phyloP scores from a whole-genome alignment of 257 asterid genomes.

The Ehretia macrophylla region DNA sequence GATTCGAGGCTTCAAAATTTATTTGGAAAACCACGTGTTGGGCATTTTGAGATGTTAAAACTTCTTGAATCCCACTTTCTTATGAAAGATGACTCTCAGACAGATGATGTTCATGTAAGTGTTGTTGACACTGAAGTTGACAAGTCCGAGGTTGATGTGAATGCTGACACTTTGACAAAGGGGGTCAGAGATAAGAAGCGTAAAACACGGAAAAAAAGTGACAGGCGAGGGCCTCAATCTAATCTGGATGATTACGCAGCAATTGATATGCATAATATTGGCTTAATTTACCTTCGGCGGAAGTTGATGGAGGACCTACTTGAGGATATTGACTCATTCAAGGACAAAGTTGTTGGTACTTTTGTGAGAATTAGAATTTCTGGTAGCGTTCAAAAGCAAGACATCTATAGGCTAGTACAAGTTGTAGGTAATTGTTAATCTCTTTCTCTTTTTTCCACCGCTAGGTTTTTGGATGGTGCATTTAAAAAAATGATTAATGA shows the following conservation, averaged over 20 bases:
- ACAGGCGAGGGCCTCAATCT: slow-evolving; percentile 59
- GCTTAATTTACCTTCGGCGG: slow-evolving; percentile 74
- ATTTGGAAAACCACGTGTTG: slow-evolving; percentile 93
- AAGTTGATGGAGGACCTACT: slow-evolving; percentile 96
- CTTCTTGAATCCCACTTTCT: slow-evolving; percentile 94
- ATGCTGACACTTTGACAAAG: slow-evolving; percentile 43
- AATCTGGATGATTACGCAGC: slow-evolving; percentile 98
- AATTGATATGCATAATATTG: slow-evolving; percentile 84
- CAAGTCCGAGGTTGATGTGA: slow-evolving; percentile 60
- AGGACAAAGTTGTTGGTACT: slow-evolving; percentile 75
- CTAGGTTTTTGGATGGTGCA: neutral
- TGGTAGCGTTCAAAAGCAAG: slow-evolving; percentile 86
- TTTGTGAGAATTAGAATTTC: slow-evolving; percentile 94
- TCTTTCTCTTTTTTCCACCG: neutral
- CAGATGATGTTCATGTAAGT: slow-evolving; percentile 81
- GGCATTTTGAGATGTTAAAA: slow-evolving; percentile 98
- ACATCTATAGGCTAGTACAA: slow-evolving; percentile 92
- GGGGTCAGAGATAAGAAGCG: slow-evolving; percentile 72
- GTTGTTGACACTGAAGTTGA: slow-evolving; percentile 85
- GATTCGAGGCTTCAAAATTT: slow-evolving; percentile 77
- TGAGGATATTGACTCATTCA: slow-evolving; percentile 71
- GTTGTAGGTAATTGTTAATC: slow-evolving; percentile 69
- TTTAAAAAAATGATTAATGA: neutral
- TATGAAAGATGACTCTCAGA: slow-evolving; percentile 62
- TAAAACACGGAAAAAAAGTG: slow-evolving; percentile 64